Conservation (phyloP, 495 filamentous ascomycete species). For the Podospora australis region DNA sequence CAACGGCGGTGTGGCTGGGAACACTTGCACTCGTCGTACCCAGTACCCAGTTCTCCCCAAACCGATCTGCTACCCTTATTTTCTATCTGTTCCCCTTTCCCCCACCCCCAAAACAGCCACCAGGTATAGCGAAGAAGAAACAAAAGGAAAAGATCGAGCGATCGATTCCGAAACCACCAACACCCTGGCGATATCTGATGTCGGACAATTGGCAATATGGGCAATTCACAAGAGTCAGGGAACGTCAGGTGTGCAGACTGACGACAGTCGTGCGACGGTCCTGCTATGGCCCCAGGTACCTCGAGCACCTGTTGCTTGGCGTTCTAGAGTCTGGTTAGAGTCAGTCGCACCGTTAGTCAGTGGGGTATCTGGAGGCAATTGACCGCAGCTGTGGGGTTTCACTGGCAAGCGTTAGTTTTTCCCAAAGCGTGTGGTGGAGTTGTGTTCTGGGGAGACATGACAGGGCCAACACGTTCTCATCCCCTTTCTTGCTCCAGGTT, state of each 20-base stretch:
- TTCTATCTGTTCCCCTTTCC: slow-evolving; percentile 14
- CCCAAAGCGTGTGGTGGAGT: neutral
- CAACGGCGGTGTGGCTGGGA: slow-evolving; percentile 27
- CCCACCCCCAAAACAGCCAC: slow-evolving; percentile 7
- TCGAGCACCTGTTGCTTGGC: slow-evolving; percentile 14
- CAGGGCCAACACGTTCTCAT: neutral
- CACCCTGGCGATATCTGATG: slow-evolving; percentile 6
- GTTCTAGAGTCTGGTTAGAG: slow-evolving; percentile 16
- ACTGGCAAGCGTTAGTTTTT: neutral
- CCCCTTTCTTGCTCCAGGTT: neutral
- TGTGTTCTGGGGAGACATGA: neutral
- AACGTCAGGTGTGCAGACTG: slow-evolving; percentile 21
- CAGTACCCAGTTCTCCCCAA: slow-evolving; percentile 1
- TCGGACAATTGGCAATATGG: neutral
- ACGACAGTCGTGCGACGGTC: slow-evolving; percentile 27
- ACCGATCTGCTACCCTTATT: neutral
- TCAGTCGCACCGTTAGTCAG: slow-evolving; percentile 22
- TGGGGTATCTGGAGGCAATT: slow-evolving; percentile 19
- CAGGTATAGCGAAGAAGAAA: neutral
- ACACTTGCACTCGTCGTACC: neutral
- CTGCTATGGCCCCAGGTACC: slow-evolving; percentile 14
- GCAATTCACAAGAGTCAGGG: slow-evolving; percentile 14
- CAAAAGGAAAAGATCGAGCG: neutral
- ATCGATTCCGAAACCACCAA: too few species aligned
- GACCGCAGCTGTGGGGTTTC: slow-evolving; percentile 9